Base-by-base conservation (phyloP, 23 red algal species). In the Gracilaria vermiculophylla region DNA sequence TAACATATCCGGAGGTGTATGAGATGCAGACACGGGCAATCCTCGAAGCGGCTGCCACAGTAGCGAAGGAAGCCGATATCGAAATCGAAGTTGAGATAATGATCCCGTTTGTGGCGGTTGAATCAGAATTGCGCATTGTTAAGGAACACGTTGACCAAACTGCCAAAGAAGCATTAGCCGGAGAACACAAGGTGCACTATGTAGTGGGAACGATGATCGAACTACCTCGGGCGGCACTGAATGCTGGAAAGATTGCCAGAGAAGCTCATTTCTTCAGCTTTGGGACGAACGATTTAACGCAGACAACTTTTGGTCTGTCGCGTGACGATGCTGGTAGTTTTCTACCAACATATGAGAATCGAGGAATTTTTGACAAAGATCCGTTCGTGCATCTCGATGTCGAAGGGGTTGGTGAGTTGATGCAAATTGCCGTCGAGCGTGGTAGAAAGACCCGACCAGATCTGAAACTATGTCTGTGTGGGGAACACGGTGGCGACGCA, bases 241-340 rank as follows among this genome's bases (percentile, higher is more conserved):
- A 53, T 49, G 85, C 85, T 45, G 85, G 77, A 19, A 71, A 76
- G 60, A 90, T 90, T 77, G 85, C 85, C n/a, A 47, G 44, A 21
- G 57, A 81, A 36, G 85, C 85, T 13, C 40, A 61, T 20, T 90
- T 90, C 69, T 90, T 90, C 69, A 80, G 75, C 49, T 90, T 90
- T 37, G 85, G 85, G 27, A 90, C 85, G 28, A 90, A 90, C 45
- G 85, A 90, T 23, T 53, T 90, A 28, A 90, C 85, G 40, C 85
- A 90, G 70, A 90, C 65, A 6, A 80, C 85, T 2, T 77, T 90
- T 23, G 85, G 85, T 53, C 44, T 90, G 27, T 80, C 75, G 23
- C 67, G 85, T 71, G 85, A 90, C 36, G 85, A 90, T 90, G 85
- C 85, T 37, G 85, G 85, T 1, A 77, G 69, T 36, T 76, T 90